Evolutionary conservation across 805 yeast species (phyloP).

Genomic region (Debaryomyces castellii): DNA sequence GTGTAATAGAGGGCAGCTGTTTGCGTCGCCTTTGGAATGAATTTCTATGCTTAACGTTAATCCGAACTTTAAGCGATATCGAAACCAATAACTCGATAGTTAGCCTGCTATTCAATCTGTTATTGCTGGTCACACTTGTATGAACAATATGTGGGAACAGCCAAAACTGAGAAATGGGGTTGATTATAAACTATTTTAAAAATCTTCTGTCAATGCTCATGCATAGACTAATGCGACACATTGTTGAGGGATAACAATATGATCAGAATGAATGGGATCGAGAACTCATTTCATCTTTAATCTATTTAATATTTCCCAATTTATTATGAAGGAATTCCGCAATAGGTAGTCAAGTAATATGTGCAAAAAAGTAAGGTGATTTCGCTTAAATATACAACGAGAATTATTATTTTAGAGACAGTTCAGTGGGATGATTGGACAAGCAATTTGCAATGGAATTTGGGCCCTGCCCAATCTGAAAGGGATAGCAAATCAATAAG

Average conservation of each 20-base stretch:
- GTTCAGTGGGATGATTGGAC: no score
- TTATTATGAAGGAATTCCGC: not conserved
- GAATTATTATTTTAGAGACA: no score
- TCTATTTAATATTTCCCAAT: not conserved
- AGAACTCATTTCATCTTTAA: no score
- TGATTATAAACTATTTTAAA: not conserved
- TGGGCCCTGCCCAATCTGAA: not conserved
- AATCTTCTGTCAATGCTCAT: not conserved
- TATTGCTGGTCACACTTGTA: no score
- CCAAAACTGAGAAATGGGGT: not conserved
- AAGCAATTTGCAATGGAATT: no score
- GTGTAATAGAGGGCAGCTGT: not conserved
- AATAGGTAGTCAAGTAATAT: not conserved
- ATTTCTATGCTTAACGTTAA: not conserved
- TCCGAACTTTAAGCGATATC: no score
- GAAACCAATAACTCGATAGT: no score
- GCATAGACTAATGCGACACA: conserved; percentile 1
- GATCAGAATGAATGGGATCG: not conserved
- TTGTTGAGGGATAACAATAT: not conserved
- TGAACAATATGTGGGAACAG: no score
- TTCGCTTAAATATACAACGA: not conserved
- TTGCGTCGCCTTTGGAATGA: not conserved
- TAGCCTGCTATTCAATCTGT: no score
- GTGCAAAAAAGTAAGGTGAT: not conserved
- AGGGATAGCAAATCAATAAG: no score